Conservation (phyloP, 2,329 filamentous ascomycete genomes). For the Colletotrichum melonis region DNA sequence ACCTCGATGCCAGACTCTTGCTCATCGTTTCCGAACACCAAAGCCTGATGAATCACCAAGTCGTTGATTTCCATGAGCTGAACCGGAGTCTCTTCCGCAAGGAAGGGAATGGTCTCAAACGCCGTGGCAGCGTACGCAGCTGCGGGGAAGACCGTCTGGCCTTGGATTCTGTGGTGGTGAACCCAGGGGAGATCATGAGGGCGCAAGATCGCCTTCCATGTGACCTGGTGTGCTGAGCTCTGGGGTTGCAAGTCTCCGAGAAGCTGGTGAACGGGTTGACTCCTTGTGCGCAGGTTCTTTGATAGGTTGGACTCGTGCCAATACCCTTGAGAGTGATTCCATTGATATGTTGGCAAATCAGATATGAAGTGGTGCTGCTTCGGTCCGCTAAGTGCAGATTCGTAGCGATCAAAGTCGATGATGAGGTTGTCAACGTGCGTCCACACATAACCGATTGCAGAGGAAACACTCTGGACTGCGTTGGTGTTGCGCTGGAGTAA, state of each 20-base stretch:
- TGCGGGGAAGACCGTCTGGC: conserved; percentile 55
- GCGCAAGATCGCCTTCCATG: conserved; percentile 9
- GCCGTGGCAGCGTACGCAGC: conserved; percentile 56
- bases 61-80: background rate
- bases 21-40: conserved; percentile 2
- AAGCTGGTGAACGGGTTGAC: conserved; percentile 48
- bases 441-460: background rate
- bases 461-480: background rate
- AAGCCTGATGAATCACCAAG: background rate
- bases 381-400: background rate
- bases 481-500: background rate
- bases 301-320: conserved; percentile 44
- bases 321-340: conserved; percentile 46
- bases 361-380: background rate
- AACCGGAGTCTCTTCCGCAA: background rate
- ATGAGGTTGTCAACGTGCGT: background rate
- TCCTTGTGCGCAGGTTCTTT: conserved; percentile 40
- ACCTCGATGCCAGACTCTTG: background rate
- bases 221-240: background rate
- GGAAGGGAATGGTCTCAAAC: background rate
- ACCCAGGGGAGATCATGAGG: conserved; percentile 46
- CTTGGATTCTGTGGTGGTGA: conserved; percentile 46
- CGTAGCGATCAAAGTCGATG: conserved; percentile 4
- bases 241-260: conserved; percentile 11
- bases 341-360: conserved; percentile 50